Evolutionary conservation across 129 eudicot species (phyloP), one percentile per base, ranked within the genome.

Genomic region (Ambrosia artemisiifolia): DNA sequence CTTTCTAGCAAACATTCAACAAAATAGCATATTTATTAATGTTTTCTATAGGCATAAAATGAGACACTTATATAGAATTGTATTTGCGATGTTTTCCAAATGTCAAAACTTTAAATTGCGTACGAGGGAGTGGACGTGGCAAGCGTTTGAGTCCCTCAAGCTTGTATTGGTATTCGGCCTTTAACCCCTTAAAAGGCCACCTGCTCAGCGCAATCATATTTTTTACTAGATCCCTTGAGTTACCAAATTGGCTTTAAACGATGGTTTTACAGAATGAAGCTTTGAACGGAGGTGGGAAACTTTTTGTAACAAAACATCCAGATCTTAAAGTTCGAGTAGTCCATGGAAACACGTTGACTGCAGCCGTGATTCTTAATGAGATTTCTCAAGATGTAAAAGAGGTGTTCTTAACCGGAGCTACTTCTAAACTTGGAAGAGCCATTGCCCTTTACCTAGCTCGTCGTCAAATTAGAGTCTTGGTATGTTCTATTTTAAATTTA

Each of bases 401-500:
- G 83, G 95, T 93, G 42, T 89, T 93, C 82, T 73, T 89, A 43
- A 87, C 96, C 2, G 96, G 96, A 16, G 83, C 98, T 47, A 89
- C 98, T 59, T 93, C 98, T 33, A 93, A 93, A 85, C 96, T 93
- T 57, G 98, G 98, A 53, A 82, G 98, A 78, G 98, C 98, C 66
- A 89, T 93, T 50, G 92, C 96, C 59, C 85, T 92, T 53, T 89
- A 92, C 67, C 84, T 92, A 33, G 91, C 86, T 50, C 88, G 84
- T 5, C 87, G 85, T 36, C 64, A 62, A 66, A 88, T 89, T 69
- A 83, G 85, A 68, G 95, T 92, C 69, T 68, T 89, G 86, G 98
- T 92, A 83, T 68, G 82, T 5, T 13, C 43, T 19, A 3, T 18
- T 10, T 30, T 30, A 0, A 14, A 49, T 14, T n/a, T 4, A n/a